Percentiles rank a stretch among this genome's conserved stretches.
phyloP scores from a whole-genome alignment of 176 grass and related monocot genomes.

The Oryza glumipatula region DNA sequence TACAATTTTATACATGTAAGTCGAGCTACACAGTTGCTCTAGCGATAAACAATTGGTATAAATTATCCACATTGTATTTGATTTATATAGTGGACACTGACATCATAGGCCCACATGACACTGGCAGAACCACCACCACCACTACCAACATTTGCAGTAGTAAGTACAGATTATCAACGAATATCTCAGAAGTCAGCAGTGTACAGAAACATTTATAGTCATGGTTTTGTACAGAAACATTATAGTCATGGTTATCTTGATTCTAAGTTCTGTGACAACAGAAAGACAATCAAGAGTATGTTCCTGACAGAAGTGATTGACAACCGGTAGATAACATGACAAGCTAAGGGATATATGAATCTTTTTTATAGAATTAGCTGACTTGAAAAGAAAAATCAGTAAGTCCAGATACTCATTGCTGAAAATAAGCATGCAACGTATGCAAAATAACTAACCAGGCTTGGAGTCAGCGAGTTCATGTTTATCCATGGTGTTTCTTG shows the following conservation, averaged over 20 bases:
- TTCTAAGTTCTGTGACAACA: not conserved
- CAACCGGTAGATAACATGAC: not conserved
- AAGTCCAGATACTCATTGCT: constrained; percentile 15
- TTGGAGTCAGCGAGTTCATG: constrained; percentile 37
- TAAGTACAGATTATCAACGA: not conserved
- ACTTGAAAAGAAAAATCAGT: not conserved
- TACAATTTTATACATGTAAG: too few relatives aligned
- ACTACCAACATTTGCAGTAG: too few relatives aligned
- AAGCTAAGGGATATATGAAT: constrained; percentile 19
- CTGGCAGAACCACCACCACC: too few relatives aligned
- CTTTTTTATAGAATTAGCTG: constrained; percentile 3
- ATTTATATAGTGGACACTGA: too few relatives aligned
- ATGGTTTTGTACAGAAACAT: constrained; percentile 15
- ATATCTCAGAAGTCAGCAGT: constrained; percentile 16
- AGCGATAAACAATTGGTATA: too few relatives aligned
- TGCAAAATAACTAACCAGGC: constrained; percentile 45
- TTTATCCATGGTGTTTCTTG: constrained; percentile 24
- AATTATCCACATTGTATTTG: too few relatives aligned
- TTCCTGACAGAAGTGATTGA: constrained; percentile 16
- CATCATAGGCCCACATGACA: too few relatives aligned
- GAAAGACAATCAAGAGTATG: constrained; percentile 25
- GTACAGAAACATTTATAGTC: constrained; percentile 4
- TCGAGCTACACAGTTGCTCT: too few relatives aligned
- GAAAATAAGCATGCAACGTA: not conserved
- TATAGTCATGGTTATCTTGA: constrained; percentile 8